A percentile compares a stretch with the other conserved stretches of the same genome.
Conservation (phyloP, 225 moss, liverwort and hornwort genomes). For the Sphagnum contortum region DNA sequence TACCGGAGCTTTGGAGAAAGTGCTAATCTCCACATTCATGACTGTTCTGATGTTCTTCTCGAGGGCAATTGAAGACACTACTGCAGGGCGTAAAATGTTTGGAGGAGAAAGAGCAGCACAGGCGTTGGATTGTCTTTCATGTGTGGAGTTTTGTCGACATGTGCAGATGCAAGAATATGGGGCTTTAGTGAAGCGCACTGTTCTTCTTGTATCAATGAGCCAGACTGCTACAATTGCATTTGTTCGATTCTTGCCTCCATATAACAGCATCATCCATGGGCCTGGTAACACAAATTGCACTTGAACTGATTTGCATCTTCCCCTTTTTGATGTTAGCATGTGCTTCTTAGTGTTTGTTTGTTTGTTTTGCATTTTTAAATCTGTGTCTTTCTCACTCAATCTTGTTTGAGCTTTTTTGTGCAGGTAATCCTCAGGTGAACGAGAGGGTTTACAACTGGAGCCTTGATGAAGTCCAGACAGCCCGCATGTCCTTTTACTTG, state of each 20-base stretch:
- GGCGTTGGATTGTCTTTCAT: slow-evolving; percentile 70
- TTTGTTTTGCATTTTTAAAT: too few species aligned
- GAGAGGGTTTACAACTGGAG: slow-evolving; percentile 51
- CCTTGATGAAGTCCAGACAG: slow-evolving; percentile 75
- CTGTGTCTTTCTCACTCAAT: too few species aligned
- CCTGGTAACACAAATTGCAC: slow-evolving; percentile 37
- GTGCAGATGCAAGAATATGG: slow-evolving; percentile 72
- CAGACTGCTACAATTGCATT: slow-evolving; percentile 47
- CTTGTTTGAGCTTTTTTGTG: slow-evolving; percentile 11
- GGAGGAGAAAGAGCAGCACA: slow-evolving; percentile 58
- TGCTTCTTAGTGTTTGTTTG: too few species aligned
- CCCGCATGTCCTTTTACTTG: slow-evolving; percentile 71
- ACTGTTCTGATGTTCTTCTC: slow-evolving; percentile 76
- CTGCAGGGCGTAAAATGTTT: slow-evolving; percentile 12
- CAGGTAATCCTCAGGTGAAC: slow-evolving; percentile 56
- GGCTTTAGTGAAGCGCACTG: slow-evolving; percentile 56
- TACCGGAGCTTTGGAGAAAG: slow-evolving; percentile 48
- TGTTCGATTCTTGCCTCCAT: slow-evolving; percentile 51
- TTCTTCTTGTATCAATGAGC: slow-evolving; percentile 44
- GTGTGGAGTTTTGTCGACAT: slow-evolving; percentile 75
- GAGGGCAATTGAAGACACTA: slow-evolving; percentile 29
- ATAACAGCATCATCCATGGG: slow-evolving; percentile 43
- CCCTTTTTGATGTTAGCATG: too few species aligned
- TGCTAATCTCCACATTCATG: slow-evolving; percentile 62
- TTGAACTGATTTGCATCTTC: too few species aligned